Base-by-base conservation (phyloP, 257 asterid genomes). In the Nicotiana paniculata region DNA sequence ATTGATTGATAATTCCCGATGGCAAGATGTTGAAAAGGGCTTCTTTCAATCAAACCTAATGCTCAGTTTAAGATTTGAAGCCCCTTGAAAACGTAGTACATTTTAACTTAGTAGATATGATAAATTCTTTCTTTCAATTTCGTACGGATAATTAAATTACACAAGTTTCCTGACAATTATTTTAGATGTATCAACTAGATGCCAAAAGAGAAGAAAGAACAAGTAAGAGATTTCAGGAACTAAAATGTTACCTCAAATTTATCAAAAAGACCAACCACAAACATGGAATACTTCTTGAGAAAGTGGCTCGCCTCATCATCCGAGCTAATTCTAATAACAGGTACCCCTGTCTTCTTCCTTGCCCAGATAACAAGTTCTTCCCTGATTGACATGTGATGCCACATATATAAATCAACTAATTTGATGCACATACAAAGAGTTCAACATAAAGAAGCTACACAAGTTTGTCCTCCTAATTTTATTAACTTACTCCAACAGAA, bases 351-450 rank as follows among this genome's bases (percentile, higher is more conserved):
- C 90, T 92, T 96, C 93, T 94, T 94, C 89, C 95, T 91, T 18
- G 89, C 91, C 99, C 99, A 96, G 77, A 93, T 80, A 88, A 94
- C 93, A 59, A 94, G 90, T 88, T 96, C 99, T 83, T 93, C 97
- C 92, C 99, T 96, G 81, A 86, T 83, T 6, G 10, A 61, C 74
- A 83, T 13, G 57, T 26, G 7, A 3, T 15, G 17, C 9, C 18
- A 79, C 67, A 55, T 3, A 59, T 46, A 65, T 32, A 33, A 9
- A 81, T 83, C 77, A 82, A 86, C 67, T 80, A 10, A 35, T 57
- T 15, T 1, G 46, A 66, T 53, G 66, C 37, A 48, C 66, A 80
- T 48, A 30, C n/a, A 53, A 64, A 2, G 48, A 80, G 53, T 33
- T 65, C 83, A 37, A 48, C 37, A 16, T 15, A 16, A 39, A 82